Conservation (phyloP, 176 grass and related monocot species). For the Chloris gayana region DNA sequence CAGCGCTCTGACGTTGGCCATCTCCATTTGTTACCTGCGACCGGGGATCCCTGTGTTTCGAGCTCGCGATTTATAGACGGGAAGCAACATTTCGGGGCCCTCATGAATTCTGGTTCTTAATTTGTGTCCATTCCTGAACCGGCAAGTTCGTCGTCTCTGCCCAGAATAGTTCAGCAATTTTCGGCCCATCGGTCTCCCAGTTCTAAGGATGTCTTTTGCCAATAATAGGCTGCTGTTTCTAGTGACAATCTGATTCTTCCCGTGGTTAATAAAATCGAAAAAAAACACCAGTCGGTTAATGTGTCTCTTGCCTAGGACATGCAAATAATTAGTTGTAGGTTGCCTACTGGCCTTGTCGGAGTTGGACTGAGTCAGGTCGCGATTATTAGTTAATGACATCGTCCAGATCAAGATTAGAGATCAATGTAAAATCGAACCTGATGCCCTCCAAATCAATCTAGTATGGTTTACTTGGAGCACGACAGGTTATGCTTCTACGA, state of each 20-base stretch:
- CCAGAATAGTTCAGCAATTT: background rate
- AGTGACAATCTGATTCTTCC: conserved; percentile 1
- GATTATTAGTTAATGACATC: no score
- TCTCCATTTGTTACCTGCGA: conserved; percentile 22
- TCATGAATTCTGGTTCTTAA: conserved; percentile 19
- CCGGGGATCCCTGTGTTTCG: background rate
- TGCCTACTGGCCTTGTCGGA: no score
- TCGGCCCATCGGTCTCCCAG: conserved; percentile 2
- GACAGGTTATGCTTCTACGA: no score
- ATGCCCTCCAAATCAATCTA: no score
- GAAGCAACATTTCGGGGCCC: background rate
- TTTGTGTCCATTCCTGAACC: conserved; percentile 12
- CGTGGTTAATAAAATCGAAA: no score
- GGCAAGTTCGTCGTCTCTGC: background rate
- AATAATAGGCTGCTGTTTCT: conserved; percentile 21
- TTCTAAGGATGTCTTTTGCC: background rate
- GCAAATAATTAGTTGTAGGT: no score
- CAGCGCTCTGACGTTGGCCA: conserved; percentile 21
- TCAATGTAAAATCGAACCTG: no score
- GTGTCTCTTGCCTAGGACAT: no score
- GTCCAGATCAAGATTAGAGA: no score
- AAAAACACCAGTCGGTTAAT: no score
- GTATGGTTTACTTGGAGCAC: no score
- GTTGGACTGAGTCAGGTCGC: no score
- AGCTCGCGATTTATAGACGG: conserved; percentile 28